Evolutionary conservation across 2,329 filamentous ascomycete genomes (phyloP), one percentile per base, ranked within the genome.

Genomic region (Pseudogymnoascus sp.): DNA sequence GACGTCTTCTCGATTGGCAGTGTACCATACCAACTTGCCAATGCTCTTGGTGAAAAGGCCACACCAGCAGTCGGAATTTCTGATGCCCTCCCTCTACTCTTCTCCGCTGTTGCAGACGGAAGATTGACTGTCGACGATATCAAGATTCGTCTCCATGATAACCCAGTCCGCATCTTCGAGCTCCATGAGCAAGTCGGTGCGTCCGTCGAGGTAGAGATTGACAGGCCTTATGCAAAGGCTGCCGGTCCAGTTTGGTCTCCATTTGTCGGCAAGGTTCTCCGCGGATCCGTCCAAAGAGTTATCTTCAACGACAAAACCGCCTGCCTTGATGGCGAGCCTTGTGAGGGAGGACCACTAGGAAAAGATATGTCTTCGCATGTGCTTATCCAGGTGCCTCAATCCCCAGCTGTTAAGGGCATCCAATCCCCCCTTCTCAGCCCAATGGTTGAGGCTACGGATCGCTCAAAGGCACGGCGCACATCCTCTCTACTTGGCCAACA

Each of bases 1-100:
- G 89, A 93, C 72, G 84, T 91, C 63, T 92, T 93, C 78, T 91
- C 88, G 1, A 82, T 92, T 67, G 89, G 89, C 66, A 91, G 88
- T 73, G 78, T 92, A 67, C 90, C 89, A 10, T 93, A 89, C 76
- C 88, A 92, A 75, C 78, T 92, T 65, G 87, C 88, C 63, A 80
- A 80, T 61, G 78, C 80, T 65, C 75, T 80, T 28, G 79, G 83
- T 65, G 73, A 78, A 69, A 76, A 81, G 64, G 79, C 81, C 11
- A 82, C 86, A 62, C 80, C 86, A 15, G 79, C 83, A 3, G 80
- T 85, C 68, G 89, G 89, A 66, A 90, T 93, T 68, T 80, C 85
- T 3, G 89, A 93, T 73, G 83, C 88, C 40, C 79, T 93, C 63
- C 89, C 90, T 42, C 79, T 93, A 31, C 82, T 93, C 63, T 81